Evolutionary conservation across 225 moss, liverwort and hornwort genomes (phyloP), one percentile per base, ranked within the genome.

Genomic region (Anthoceros angustus): DNA sequence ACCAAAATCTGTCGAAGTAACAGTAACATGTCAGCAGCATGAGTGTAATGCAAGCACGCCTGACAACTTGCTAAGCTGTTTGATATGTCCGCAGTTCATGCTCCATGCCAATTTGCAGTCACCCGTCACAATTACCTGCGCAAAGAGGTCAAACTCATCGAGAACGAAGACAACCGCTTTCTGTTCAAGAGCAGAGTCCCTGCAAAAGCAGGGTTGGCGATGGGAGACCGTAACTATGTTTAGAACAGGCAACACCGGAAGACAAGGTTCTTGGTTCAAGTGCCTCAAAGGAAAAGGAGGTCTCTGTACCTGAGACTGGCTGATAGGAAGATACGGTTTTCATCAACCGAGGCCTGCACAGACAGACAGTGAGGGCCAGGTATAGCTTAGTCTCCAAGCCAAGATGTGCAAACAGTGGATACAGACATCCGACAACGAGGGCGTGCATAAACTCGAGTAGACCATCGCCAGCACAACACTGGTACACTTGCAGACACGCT

Each of bases 71-170:
- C 32, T 32, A 32, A 32, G 32, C 32, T 32, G 32, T 32, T 32
- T 32, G 32, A 4, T 32, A 32, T 32, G 4, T 32, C 32, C 32
- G 4, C 55, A 60, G 55, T 4, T 16, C 4, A 18, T 60, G 4
- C 18, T 16, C 23, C 23, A 8, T 60, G 23, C 55, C 11, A 25
- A 24, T 9, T 63, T 63, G 2, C 38, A 32, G 4, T 61, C 7
- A 24, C 25, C n/a, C n/a, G 39, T 14, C 7, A 24, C 25, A 39
- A 63, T 64, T 85, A 94, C 94, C 85, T 95, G 95, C 42, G 95
- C 86, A 77, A 98, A 98, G 48, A 98, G 82, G 72, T 98, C 95
- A 62, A 98, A 98, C 66, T 98, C 95, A 69, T 98, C 95, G 48
- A 98, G 78, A 49, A 85, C 77, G 71, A 98, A 98, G n/a, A 98